Percentiles rank a stretch among this genome's conserved stretches.
Evolutionary conservation across 169 alveolate genomes (phyloP).

Genomic region (Plasmodium vivax): DNA sequence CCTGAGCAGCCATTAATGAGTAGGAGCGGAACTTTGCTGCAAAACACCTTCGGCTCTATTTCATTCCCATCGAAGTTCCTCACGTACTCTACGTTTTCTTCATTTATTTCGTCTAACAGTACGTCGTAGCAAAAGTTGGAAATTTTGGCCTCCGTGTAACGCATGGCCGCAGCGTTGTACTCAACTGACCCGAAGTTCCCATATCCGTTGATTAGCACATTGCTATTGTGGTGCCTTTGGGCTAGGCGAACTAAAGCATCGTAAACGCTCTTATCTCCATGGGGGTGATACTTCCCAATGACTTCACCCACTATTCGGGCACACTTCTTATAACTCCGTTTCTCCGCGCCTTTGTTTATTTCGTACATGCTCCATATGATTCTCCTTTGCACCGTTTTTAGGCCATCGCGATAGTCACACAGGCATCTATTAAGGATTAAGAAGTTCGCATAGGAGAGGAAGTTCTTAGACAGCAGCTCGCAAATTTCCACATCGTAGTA

Average conservation of each 20-base stretch:
- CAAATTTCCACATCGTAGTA: slow-evolving; percentile 72
- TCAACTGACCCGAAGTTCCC: slow-evolving; percentile 90
- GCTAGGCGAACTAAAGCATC: slow-evolving; percentile 88
- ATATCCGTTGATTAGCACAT: slow-evolving; percentile 87
- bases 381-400: slow-evolving; percentile 88
- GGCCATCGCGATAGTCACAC: slow-evolving; percentile 89
- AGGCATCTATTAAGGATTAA: slow-evolving; percentile 87
- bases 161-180: slow-evolving; percentile 91
- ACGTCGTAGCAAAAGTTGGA: slow-evolving; percentile 79
- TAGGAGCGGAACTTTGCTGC: slow-evolving; percentile 85
- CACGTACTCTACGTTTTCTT: slow-evolving; percentile 80
- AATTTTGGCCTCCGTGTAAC: slow-evolving; percentile 88
- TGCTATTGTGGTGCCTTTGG: slow-evolving; percentile 83
- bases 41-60: slow-evolving; percentile 87
- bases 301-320: slow-evolving; percentile 91
- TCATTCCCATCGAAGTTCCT: slow-evolving; percentile 88
- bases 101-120: slow-evolving; percentile 79
- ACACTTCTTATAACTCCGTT: slow-evolving; percentile 81
- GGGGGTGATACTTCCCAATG: slow-evolving; percentile 90
- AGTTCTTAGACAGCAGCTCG: slow-evolving; percentile 76
- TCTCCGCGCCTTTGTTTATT: slow-evolving; percentile 63
- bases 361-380: slow-evolving; percentile 89
- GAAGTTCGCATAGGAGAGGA: slow-evolving; percentile 85
- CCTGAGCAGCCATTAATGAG: slow-evolving; percentile 89
- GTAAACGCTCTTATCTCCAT: slow-evolving; percentile 89